Evolutionary conservation across 768 basidiomycete species (phyloP).

Genomic region (Boletales sp.): DNA sequence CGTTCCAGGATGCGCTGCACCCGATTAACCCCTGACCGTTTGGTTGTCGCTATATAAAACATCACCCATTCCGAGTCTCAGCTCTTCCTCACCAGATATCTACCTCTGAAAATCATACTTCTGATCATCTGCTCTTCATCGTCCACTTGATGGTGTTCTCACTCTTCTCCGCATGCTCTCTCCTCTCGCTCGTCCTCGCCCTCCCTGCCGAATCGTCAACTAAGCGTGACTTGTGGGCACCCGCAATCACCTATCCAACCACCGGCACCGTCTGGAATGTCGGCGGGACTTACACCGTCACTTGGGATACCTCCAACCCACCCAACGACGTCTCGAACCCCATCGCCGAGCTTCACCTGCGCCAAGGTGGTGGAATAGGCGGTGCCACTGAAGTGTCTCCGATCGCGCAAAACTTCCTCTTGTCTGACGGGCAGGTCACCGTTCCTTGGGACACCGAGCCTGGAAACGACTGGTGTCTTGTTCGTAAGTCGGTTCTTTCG

Average conservation of each 20-base stretch:
- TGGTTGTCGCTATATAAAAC: no score
- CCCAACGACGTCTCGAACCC: constrained; percentile 46
- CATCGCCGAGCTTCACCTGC: constrained; percentile 39
- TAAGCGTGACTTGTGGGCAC: constrained; percentile 45
- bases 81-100: no score
- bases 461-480: constrained; percentile 39
- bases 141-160: constrained; percentile 12
- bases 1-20: no score
- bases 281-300: constrained; percentile 39
- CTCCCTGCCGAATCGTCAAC: constrained; percentile 21
- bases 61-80: no score
- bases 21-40: no score
- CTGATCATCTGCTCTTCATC: no score
- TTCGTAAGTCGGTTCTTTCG: constrained; percentile 33
- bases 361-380: constrained; percentile 19
- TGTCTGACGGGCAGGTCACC: constrained; percentile 31
- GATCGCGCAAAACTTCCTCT: constrained; percentile 37
- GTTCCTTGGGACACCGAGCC: constrained; percentile 36
- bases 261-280: constrained; percentile 38
- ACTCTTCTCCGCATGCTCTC: constrained; percentile 7
- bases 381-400: constrained; percentile 26
- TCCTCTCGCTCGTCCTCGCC: constrained; percentile 28
- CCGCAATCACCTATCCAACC: constrained; percentile 39
- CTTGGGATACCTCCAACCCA: constrained; percentile 42
- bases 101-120: no score